A percentile compares a stretch with the other conserved stretches of the same genome.
Evolutionary conservation across 768 basidiomycete genomes (phyloP).

Genomic region (Porphyrellus cyaneotinctus): DNA sequence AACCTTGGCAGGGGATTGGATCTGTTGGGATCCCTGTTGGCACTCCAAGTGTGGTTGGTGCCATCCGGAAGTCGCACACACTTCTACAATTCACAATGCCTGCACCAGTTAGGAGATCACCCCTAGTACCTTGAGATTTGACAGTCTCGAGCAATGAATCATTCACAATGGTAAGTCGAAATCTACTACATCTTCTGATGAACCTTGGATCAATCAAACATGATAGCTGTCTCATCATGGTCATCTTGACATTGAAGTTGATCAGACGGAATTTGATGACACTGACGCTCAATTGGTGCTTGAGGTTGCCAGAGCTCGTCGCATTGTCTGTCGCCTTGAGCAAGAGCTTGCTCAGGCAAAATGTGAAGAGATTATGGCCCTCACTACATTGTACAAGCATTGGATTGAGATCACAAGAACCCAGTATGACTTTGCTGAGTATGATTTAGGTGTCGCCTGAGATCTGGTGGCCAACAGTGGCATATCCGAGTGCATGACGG

Average conservation of each 20-base stretch:
- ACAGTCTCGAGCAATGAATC: no score
- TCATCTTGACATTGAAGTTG: not conserved
- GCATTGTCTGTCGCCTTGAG: not conserved
- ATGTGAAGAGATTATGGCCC: not conserved
- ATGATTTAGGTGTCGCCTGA: not conserved
- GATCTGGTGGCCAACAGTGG: not conserved
- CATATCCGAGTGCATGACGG: not conserved
- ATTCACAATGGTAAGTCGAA: no score
- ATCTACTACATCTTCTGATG: no score
- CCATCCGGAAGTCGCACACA: not conserved
- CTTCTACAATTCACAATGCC: not conserved
- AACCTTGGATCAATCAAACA: no score
- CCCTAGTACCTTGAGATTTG: not conserved
- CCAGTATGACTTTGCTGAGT: not conserved
- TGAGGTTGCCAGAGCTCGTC: not conserved
- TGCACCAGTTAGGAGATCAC: not conserved
- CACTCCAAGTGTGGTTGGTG: not conserved
- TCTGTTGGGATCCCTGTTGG: not conserved
- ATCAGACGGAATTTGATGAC: not conserved
- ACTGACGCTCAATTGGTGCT: not conserved
- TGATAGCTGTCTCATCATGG: no score
- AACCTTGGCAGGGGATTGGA: no score
- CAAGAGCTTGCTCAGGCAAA: not conserved
- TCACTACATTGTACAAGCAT: not conserved
- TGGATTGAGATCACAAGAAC: not conserved